Base-by-base conservation (phyloP, 108 stramenopile genomes). In the Fistulifera pelliculosa region DNA sequence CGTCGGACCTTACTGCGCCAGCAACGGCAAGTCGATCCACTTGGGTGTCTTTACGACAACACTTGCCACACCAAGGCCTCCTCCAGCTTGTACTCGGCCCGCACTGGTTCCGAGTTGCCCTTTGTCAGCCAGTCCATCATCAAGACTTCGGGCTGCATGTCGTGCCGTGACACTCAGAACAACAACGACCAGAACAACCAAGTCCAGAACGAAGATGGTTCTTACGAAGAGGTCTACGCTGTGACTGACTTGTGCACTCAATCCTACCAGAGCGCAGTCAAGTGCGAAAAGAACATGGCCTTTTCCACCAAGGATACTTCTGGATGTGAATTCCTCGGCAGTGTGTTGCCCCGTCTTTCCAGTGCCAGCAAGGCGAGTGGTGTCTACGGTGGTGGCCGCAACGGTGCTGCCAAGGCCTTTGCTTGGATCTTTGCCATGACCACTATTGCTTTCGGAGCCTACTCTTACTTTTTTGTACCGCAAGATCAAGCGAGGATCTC, bases 1-100 rank as follows among this genome's bases (percentile, higher is more conserved):
- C 62, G 64, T 85, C 28, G 90, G 90, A 50, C 76, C 85, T 43
- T 70, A 74, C 66, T 92, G 90, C 67, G 65, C 80, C 25, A 11
- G 35, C 42, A 67, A 92, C 41, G 81, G 83, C 12, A 66, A 65
- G 58, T 71, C 57, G 47, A 83, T 92, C 71, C 53, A 79, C 68
- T 60, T 87, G 27, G 86, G 77, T 42, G 65, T 69, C 54, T 92
- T 92, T 68, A 65, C 60, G 90, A 91, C 54, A 70, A 78, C 47
- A 66, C 66, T 17, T 92, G 90, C 70, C 69, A 74, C 39, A 53
- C 27, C 49, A 54, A 64, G 40, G 79, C 81, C 15, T 49, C 60
- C 56, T 22, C 66, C 10, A 81, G 71, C 17, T 54, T 67, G 10
- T 92, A 73, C 57, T 74, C 72, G 48, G 67, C 64, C 40, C 60